A percentile compares a stretch with the other conserved stretches of the same genome.
These are phyloP conservation scores for Prunus kanzakura DNA, from an alignment of 306 rosid species.

Conservation along the genomic window DNA sequence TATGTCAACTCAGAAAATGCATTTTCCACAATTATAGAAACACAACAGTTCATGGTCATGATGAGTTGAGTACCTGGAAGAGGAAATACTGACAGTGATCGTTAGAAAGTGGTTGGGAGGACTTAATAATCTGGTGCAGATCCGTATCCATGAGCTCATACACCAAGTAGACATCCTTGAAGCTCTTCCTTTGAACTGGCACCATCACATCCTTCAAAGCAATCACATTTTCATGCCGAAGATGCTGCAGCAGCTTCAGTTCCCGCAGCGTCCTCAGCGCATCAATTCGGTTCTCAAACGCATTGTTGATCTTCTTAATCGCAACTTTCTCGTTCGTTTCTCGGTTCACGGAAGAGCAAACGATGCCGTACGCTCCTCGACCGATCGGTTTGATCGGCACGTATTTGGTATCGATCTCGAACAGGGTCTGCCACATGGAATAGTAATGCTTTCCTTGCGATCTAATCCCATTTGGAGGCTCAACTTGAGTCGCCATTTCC, in stretches of 20 bases:
- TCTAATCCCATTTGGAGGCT: conserved; percentile 81
- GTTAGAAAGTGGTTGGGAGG: conserved; percentile 74
- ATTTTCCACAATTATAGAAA: not conserved
- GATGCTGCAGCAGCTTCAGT: conserved; percentile 82
- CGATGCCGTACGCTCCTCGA: conserved; percentile 87
- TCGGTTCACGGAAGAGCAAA: conserved; percentile 79
- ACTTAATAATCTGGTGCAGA: conserved; percentile 88
- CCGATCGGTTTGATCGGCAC: conserved; percentile 94
- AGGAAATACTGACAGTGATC: conserved; percentile 96
- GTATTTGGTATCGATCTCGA: conserved; percentile 86
- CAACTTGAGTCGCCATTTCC: conserved; percentile 94
- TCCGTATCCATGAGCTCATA: conserved; percentile 98
- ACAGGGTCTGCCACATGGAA: conserved; percentile 89
- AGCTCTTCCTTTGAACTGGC: conserved; percentile 63
- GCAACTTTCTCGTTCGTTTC: conserved; percentile 87
- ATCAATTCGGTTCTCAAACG: conserved; percentile 78
- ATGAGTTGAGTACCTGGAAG: conserved; percentile 67
- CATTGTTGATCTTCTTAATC: conserved; percentile 79
- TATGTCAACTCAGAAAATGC: not conserved
- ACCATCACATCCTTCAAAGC: conserved; percentile 89
- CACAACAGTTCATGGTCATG: not conserved
- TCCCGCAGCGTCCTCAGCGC: conserved; percentile 85
- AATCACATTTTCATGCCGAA: conserved; percentile 80
- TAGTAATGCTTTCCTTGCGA: conserved; percentile 74
- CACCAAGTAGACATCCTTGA: conserved; percentile 88